A percentile compares a stretch with the other conserved stretches of the same genome.
These are phyloP conservation scores for Candida chauliodis DNA, from an alignment of 805 yeast species.

Conservation along the genomic window DNA sequence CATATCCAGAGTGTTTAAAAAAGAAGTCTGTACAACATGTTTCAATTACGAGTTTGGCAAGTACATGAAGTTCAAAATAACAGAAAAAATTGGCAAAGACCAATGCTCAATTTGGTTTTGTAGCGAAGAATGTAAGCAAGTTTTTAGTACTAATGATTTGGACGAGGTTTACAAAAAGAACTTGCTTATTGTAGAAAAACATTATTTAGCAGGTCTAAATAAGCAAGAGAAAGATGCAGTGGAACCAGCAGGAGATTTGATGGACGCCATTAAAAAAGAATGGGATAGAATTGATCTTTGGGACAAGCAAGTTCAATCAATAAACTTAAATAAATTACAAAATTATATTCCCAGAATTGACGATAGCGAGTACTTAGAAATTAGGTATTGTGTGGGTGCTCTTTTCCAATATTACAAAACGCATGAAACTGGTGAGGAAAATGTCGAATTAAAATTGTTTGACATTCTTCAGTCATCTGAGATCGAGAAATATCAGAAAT, in stretches of 20 bases:
- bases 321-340: conserved; percentile 35
- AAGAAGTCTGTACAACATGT: conserved; percentile 60
- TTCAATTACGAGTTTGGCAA: conserved; percentile 47
- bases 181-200: conserved; percentile 36
- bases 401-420: conserved; percentile 27
- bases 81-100: conserved; percentile 14
- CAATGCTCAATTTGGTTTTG: conserved; percentile 35
- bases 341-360: conserved; percentile 42
- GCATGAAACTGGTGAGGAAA: neutral
- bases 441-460: conserved; percentile 28
- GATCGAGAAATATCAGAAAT: conserved; percentile 38
- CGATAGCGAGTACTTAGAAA: conserved; percentile 50
- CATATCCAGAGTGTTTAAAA: conserved; percentile 50
- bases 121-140: conserved; percentile 43
- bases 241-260: conserved; percentile 16
- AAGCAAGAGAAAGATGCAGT: conserved; percentile 22
- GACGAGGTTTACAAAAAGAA: conserved; percentile 29
- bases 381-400: conserved; percentile 43
- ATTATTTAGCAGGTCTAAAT: conserved; percentile 18
- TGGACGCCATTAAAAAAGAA: conserved; percentile 15
- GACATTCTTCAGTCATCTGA: conserved; percentile 51
- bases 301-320: conserved; percentile 28
- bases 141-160: conserved; percentile 33
- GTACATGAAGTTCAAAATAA: conserved; percentile 40
- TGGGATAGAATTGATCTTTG: conserved; percentile 41